These are phyloP conservation scores for Aspergillus bombycis DNA, from an alignment of 2,329 filamentous ascomycete genomes.

Conservation along the genomic window DNA sequence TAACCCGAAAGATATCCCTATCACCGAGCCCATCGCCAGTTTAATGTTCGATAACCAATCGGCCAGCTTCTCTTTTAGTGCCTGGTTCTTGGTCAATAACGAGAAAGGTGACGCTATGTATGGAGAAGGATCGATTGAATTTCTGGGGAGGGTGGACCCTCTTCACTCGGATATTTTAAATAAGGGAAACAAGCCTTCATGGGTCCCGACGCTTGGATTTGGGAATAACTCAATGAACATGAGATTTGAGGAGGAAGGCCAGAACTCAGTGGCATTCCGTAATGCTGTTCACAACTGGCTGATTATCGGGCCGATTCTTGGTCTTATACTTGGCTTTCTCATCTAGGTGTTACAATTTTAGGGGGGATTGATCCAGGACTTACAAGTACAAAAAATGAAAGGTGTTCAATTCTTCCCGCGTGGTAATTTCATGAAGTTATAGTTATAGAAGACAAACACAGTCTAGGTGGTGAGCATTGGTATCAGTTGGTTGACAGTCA, in stretches of 20 bases:
- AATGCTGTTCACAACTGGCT: too few relatives aligned
- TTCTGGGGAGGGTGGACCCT: slow-evolving; percentile 8
- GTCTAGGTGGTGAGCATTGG: too few relatives aligned
- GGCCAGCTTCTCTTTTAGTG: neutral
- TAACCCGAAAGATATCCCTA: neutral
- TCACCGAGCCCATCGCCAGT: neutral
- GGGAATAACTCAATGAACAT: slow-evolving; percentile 14
- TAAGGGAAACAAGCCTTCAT: neutral
- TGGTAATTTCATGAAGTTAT: too few relatives aligned
- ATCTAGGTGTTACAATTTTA: too few relatives aligned
- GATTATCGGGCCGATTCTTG: too few relatives aligned
- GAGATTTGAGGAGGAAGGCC: neutral
- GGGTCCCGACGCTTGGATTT: slow-evolving; percentile 13
- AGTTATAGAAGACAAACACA: too few relatives aligned
- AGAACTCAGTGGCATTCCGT: neutral
- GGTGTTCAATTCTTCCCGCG: too few relatives aligned
- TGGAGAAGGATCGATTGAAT: slow-evolving; percentile 5
- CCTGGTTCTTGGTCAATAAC: neutral
- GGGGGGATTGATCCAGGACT: too few relatives aligned
- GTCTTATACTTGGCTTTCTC: too few relatives aligned
- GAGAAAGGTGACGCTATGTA: neutral
- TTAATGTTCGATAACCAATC: slow-evolving; percentile 7
- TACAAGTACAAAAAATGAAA: too few relatives aligned
- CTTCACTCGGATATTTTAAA: slow-evolving; percentile 10
- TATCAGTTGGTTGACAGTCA: too few relatives aligned